These are phyloP conservation scores for Neurospora tetraspora DNA, from an alignment of 495 filamentous ascomycete genomes.

Conservation along the genomic window DNA sequence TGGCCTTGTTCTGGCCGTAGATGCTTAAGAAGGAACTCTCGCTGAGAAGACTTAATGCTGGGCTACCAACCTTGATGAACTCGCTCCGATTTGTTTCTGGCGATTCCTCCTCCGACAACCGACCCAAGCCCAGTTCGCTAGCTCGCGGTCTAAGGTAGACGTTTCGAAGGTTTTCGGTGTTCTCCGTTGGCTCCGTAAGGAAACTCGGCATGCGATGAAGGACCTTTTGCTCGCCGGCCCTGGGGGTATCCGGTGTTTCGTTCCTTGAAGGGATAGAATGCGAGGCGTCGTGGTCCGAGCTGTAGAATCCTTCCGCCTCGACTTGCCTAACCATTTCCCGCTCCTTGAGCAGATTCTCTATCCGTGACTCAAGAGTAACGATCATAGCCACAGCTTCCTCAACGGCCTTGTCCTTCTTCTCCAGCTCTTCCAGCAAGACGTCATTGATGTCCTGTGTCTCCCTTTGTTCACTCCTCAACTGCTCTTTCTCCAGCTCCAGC, in stretches of 20 bases:
- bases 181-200: slow-evolving; percentile 48
- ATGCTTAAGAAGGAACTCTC: slow-evolving; percentile 70
- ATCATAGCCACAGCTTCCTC: slow-evolving; percentile 78
- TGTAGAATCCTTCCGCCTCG: slow-evolving; percentile 23
- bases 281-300: slow-evolving; percentile 2
- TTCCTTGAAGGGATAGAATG: slow-evolving; percentile 1
- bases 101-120: slow-evolving; percentile 25
- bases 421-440: slow-evolving; percentile 57
- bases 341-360: slow-evolving; percentile 44
- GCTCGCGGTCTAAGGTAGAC: slow-evolving; percentile 46
- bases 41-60: slow-evolving; percentile 64
- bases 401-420: slow-evolving; percentile 66
- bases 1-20: slow-evolving; percentile 38
- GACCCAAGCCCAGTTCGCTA: slow-evolving; percentile 29
- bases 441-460: slow-evolving; percentile 53
- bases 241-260: slow-evolving; percentile 6
- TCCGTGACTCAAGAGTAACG: slow-evolving; percentile 57
- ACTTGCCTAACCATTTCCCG: slow-evolving; percentile 31
- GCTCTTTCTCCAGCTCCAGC: slow-evolving; percentile 40
- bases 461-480: slow-evolving; percentile 28
- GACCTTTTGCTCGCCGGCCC: slow-evolving; percentile 12
- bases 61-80: slow-evolving; percentile 41
- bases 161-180: slow-evolving; percentile 55
- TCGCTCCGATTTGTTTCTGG: slow-evolving; percentile 16
- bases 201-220: slow-evolving; percentile 56